phyloP scores from a whole-genome alignment of 257 asterid genomes.

The Thymus quinquecostatus region DNA sequence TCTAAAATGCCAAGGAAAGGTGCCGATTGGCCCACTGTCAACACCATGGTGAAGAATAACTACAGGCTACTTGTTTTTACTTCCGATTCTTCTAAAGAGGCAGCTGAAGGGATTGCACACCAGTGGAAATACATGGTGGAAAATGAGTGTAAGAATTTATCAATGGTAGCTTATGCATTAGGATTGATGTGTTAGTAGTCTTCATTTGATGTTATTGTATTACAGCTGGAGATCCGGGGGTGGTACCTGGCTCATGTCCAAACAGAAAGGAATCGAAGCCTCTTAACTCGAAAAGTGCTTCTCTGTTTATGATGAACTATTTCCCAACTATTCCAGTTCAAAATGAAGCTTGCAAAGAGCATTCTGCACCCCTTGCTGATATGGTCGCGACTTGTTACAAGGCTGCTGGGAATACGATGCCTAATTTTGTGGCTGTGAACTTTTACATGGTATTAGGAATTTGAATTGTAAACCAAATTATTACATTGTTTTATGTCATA shows the following conservation, averaged over 20 bases:
- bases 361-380: slow-evolving; percentile 71
- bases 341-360: slow-evolving; percentile 91
- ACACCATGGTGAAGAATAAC: slow-evolving; percentile 71
- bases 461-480: neutral
- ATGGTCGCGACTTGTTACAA: slow-evolving; percentile 74
- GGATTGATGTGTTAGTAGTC: slow-evolving; percentile 29
- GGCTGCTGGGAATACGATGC: slow-evolving; percentile 82
- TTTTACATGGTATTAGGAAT: slow-evolving; percentile 83
- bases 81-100: slow-evolving; percentile 91
- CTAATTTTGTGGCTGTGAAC: slow-evolving; percentile 90
- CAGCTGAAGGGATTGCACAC: slow-evolving; percentile 84
- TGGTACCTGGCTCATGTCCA: slow-evolving; percentile 73
- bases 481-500: slow-evolving; percentile 18
- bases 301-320: slow-evolving; percentile 81
- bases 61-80: slow-evolving; percentile 85
- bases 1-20: slow-evolving; percentile 91
- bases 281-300: slow-evolving; percentile 71
- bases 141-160: slow-evolving; percentile 69
- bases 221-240: slow-evolving; percentile 97
- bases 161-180: slow-evolving; percentile 19
- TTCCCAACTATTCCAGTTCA: slow-evolving; percentile 92
- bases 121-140: slow-evolving; percentile 98
- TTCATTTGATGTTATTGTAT: slow-evolving; percentile 30
- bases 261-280: slow-evolving; percentile 91
- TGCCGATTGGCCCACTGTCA: slow-evolving; percentile 82